A percentile compares a stretch with the other conserved stretches of the same genome.
Conservation (phyloP, 768 basidiomycete species). For the Candolleomyces efflorescens region DNA sequence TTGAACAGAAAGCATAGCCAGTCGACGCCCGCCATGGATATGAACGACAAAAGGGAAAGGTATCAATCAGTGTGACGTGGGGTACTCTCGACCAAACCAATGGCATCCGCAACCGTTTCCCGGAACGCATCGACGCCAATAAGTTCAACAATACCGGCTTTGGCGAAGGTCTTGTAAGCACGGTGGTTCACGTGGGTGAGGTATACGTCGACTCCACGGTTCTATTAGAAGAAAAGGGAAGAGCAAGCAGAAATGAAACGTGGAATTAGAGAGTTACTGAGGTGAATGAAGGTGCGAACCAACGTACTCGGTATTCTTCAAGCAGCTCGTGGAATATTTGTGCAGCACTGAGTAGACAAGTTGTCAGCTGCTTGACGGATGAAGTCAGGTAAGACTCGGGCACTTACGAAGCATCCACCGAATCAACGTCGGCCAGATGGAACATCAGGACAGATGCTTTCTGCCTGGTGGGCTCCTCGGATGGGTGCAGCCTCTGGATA, state of each 20-base stretch:
- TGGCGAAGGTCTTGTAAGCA: conserved; percentile 38
- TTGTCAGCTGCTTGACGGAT: conserved; percentile 1
- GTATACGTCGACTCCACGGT: conserved; percentile 46
- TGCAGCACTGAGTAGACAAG: conserved; percentile 50
- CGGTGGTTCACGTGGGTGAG: conserved; percentile 44
- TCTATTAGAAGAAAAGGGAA: conserved; percentile 22
- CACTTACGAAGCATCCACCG: conserved; percentile 85
- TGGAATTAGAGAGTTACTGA: no score
- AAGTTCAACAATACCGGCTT: conserved; percentile 48
- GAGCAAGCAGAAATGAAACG: not conserved
- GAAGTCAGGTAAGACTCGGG: not conserved
- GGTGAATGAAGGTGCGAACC: no score
- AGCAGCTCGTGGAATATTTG: conserved; percentile 81
- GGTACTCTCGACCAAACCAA: conserved; percentile 33
- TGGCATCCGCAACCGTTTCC: conserved; percentile 48
- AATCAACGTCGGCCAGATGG: conserved; percentile 90
- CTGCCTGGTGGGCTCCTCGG: conserved; percentile 76
- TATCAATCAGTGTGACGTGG: not conserved
- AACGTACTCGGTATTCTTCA: conserved; percentile 67
- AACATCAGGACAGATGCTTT: conserved; percentile 80
- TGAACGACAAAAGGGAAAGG: no score
- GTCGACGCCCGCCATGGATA: no score
- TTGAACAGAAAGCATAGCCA: no score
- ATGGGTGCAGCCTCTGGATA: conserved; percentile 73
- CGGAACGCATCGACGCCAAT: conserved; percentile 45